Evolutionary conservation across 306 rosid genomes (phyloP), one percentile per base, ranked within the genome.

Genomic region (Castanea crenata): DNA sequence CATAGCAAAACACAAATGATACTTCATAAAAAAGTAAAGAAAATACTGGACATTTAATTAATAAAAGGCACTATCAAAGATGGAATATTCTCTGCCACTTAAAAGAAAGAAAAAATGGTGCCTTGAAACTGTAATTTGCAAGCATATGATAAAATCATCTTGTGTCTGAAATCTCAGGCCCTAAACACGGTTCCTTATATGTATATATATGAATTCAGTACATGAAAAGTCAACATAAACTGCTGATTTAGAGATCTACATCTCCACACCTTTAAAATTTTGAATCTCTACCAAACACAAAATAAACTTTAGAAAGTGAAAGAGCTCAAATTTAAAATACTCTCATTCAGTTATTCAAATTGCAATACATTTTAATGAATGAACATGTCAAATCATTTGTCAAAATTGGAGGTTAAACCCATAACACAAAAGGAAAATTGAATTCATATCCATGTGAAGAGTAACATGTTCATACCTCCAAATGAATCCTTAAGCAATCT

Each of bases 401-500:
- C 58, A 70, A 78, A 32, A 68, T 31, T 61, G 6, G 72, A 80
- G 41, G 16, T 5, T 25, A 10, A 77, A 62, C 14, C 13, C 71
- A 71, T 14, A 55, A 65, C 49, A 71, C 41, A 46, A 55, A 57
- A 74, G 38, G 74, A 54, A 49, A 49, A 35, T 57, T 35, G 29
- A 31, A 61, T 49, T 70, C 44, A 31, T 73, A 80, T 80, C 75
- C 16, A n/a, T 54, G 71, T 73, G 18, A 72, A 80, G 8, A 8
- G 12, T 7, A 8, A 41, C 46, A 41, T 41, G 46, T 41, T 64
- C 86, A 73, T 86, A 93, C 99, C 99, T 59, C 99, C 99, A 86
- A 96, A 96, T 56, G 99, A 96, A 88, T 96, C 99, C 19, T 92
- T 88, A 73, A 96, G 88, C 75, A 96, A 86, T 85, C 99, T 90